Evolutionary conservation across 257 asterid species (phyloP).

Genomic region (Thymus mandschuricus): DNA sequence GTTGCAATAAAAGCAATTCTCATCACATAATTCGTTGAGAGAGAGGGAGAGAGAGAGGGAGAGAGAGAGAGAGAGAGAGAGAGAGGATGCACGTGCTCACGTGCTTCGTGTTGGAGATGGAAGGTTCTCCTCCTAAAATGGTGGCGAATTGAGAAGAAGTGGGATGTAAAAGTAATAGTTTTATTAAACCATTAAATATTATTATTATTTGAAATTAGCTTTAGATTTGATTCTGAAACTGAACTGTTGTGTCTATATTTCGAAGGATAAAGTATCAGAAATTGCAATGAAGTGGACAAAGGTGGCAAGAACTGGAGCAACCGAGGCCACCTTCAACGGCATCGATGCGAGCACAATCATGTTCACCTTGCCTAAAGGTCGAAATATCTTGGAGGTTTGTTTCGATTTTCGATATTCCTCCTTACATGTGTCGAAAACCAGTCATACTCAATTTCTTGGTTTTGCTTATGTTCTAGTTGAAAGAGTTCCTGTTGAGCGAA

Average conservation of each 20-base stretch:
- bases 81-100: conserved; percentile 20
- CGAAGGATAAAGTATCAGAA: conserved; percentile 69
- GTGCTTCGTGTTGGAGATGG: conserved; percentile 27
- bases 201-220: too few relatives aligned
- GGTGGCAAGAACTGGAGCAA: conserved; percentile 78
- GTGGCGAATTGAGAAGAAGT: conserved; percentile 31
- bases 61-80: background rate
- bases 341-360: conserved; percentile 80
- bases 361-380: conserved; percentile 92
- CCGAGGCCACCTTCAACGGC: conserved; percentile 70
- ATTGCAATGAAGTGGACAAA: conserved; percentile 79
- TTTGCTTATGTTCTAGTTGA: conserved; percentile 48
- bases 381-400: conserved; percentile 77
- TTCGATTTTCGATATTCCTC: conserved; percentile 6
- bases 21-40: background rate
- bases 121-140: conserved; percentile 12
- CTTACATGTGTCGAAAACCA: background rate
- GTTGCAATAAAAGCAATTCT: too few relatives aligned
- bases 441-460: conserved; percentile 2
- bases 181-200: too few relatives aligned
- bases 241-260: background rate
- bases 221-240: too few relatives aligned
- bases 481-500: conserved; percentile 73
- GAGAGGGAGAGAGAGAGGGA: background rate
- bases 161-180: conserved; percentile 21